Base-by-base conservation (phyloP, 1,139 yeast genomes). In the Hyphopichia khmerensis region DNA sequence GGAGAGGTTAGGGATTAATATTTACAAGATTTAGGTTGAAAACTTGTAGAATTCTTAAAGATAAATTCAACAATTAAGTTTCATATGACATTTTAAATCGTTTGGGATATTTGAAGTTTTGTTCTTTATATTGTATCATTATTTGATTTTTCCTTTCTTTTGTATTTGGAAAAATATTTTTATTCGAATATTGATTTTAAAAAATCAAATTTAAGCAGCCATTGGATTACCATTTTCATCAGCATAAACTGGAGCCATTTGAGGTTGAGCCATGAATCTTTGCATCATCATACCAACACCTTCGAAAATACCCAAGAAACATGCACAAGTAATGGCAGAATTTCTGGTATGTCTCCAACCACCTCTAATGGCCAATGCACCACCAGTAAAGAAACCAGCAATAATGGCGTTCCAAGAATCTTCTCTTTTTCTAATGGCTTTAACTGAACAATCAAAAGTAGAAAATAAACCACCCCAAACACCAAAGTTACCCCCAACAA, bases 401-500 rank as follows among this genome's bases (percentile, higher is more conserved):
- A 93, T 86, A 57, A 93, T 93, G 47, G 98, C 97, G 65, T 93
- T 93, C 87, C 96, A 88, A 9, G 98, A 96, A 65, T 93, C 99
- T 69, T 93, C 99, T 72, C 97, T 88, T 68, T 88, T 87, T 73
- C 99, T 87, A 33, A 93, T 81, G 2, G 95, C 96, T 69, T 93
- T 93, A 41, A 93, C 96, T 23, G 93, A 79, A 75, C 99, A 93
- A 68, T 93, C 99, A 64, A 84, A 95, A 7, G 96, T 86, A 32
- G 96, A 88, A 64, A 95, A 93, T 56, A 93, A 74, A 46, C 99
- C 99, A 75, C 99, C 99, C 99, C 99, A 93, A 35, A 89, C 96
- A 69, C 99, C 99, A 60, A 93, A 93, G 69, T 93, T 93, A 59
- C 99, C 99, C 50, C 99, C 99, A 44, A 93, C 91, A 40, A 93